Evolutionary conservation across 225 moss, liverwort and hornwort genomes (phyloP), one percentile per base, ranked within the genome.

Genomic region (Climacium dendroides): DNA sequence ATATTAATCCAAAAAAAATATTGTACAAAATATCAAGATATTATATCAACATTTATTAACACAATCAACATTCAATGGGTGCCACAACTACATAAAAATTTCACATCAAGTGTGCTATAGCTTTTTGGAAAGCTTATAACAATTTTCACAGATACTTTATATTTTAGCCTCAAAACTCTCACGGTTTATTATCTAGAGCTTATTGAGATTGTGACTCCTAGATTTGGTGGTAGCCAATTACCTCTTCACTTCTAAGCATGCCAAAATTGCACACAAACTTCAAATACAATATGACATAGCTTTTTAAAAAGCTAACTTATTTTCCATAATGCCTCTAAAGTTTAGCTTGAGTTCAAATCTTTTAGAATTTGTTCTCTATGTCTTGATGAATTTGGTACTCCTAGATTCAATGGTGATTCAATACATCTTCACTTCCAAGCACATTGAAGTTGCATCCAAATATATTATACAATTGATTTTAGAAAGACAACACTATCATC

Each of bases 211-310:
- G 13, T 13, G 1, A 19, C 19, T 32, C 3, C 3, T 50, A 50
- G 1, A 30, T 32, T 30, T 10, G 4, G 11, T 0, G 1, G 13
- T 5, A 19, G 3, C 0, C 29, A 12, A 50, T 50, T 1, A 34
- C 5, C 1, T 75, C 30, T 0, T 8, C 5, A 12, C 34, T 52
- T 17, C 12, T 9, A 50, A 75, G 22, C 1, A 74, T 34, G 13
- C 3, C 50, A 11, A 48, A 1, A 13, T 14, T 52, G 15, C 7
- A 47, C 19, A 73, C 11, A 29, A 28, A 73, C 26, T 72, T 26
- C 5, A 17, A 6, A 16, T 73, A 47, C 6, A 29, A 18, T 47
- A 47, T 29, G 11, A 6, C 6, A 73, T 10, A 34, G 13, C 3
- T 8, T 52, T 75, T 75, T 34, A 3, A 3, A 52, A 22, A 52